Percentiles rank a stretch among this genome's conserved stretches.
phyloP scores from a whole-genome alignment of 2,329 filamentous ascomycete genomes.

The Colletotrichum cereale region DNA sequence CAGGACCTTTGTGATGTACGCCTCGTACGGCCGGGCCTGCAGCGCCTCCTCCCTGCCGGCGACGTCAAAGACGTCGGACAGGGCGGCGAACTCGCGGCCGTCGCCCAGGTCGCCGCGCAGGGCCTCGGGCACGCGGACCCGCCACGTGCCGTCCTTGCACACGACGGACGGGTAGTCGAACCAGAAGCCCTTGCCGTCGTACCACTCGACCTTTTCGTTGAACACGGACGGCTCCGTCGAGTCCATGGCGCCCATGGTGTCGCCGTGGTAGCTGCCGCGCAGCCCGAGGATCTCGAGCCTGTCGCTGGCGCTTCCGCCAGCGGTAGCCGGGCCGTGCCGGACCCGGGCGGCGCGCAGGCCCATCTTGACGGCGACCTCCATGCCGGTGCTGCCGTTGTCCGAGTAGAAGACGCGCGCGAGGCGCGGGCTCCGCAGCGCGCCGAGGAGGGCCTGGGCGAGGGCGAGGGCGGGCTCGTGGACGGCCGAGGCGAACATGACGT shows the following conservation, averaged over 20 bases:
- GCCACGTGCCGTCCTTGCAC: constrained; percentile 76
- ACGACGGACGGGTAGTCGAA: constrained; percentile 82
- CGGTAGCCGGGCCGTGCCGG: constrained; percentile 70
- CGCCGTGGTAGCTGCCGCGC: constrained; percentile 86
- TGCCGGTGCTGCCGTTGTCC: constrained; percentile 86
- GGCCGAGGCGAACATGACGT: constrained; percentile 87
- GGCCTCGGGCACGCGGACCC: constrained; percentile 66
- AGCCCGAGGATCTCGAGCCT: constrained; percentile 79
- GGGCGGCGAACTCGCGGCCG: constrained; percentile 57
- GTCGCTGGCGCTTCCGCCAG: constrained; percentile 61
- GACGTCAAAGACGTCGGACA: constrained; percentile 73
- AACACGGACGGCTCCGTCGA: constrained; percentile 81
- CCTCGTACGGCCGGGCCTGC: constrained; percentile 65
- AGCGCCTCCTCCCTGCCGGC: constrained; percentile 58
- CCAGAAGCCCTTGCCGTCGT: constrained; percentile 82
- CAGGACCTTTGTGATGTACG: constrained; percentile 69
- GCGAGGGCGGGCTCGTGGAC: constrained; percentile 83
- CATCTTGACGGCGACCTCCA: constrained; percentile 90
- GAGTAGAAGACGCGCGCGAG: constrained; percentile 82
- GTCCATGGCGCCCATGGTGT: constrained; percentile 92
- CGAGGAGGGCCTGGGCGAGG: constrained; percentile 75
- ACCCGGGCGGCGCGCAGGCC: constrained; percentile 76
- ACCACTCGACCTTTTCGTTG: constrained; percentile 91
- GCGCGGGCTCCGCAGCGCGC: constrained; percentile 71
- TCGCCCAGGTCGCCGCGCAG: constrained; percentile 61